Base-by-base conservation (phyloP, 768 basidiomycete species). In the Termitomyces sp. region DNA sequence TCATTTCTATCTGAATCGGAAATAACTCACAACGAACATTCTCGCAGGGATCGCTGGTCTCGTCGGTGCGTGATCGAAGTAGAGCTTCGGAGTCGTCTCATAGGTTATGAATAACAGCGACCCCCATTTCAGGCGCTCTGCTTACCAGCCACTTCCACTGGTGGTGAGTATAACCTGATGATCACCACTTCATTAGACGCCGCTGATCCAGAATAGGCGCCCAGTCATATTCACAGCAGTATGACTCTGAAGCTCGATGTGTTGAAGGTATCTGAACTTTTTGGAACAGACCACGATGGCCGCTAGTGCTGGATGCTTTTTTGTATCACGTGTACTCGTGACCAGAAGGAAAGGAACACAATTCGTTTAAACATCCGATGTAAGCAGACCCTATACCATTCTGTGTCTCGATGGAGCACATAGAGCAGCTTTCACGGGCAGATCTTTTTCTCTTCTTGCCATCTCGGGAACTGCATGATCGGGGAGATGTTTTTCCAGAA, bases 61-160 rank as follows among this genome's bases (percentile, higher is more conserved):
- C 21, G 70, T 73, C 61, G 76, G 81, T 73, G 58, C 53, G 68
- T 33, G n/a, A 9, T 21, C 40, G 15, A 8, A 11, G 6, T 17
- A 48, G 23, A 5, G 19, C 4, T 42, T 30, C 21, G 12, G n/a
- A 15, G 14, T 35, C 26, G 19, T n/a, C 14, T 37, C 46, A 23
- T 35, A 40, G n/a, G 0, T 15, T 8, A 15, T 10, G 28, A 11
- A 38, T 19, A 10, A n/a, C 11, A 77, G 76, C 73, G 10, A 73
- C 74, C 0, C 78, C 82, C 0, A 77, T 82, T 57, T 69, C 73
- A 15, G 82, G 82, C 9, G 78, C 79, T 14, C 64, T 83, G 8
- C 68, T 83, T 7, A 80, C 78, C 1, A 65, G 64, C 10, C 57
- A 72, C 1, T 76, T 74, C 50, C 60, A 69, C 43, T 83, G 82